A percentile compares a stretch with the other conserved stretches of the same genome.
Evolutionary conservation across 2,329 filamentous ascomycete species (phyloP).

Genomic region (Botrytis hyacinthi): DNA sequence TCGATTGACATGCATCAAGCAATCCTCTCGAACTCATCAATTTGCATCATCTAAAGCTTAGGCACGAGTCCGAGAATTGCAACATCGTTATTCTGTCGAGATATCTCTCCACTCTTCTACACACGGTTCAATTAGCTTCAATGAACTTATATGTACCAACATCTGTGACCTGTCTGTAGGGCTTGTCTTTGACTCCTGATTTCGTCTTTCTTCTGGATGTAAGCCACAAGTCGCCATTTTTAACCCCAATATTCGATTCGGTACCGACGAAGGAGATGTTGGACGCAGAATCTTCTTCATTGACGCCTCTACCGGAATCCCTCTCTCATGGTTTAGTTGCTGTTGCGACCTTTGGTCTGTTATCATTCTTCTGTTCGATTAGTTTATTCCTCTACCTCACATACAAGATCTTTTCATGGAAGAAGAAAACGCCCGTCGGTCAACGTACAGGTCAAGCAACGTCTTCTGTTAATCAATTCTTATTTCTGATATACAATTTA

Average conservation of each 20-base stretch:
- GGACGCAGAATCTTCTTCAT: conserved; percentile 26
- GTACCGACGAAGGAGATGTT: conserved; percentile 16
- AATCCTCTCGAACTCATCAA: neutral
- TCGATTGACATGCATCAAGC: neutral
- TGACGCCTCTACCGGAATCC: conserved; percentile 34
- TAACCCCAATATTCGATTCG: neutral
- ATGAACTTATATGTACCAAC: conserved; percentile 11
- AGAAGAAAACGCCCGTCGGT: conserved; percentile 18
- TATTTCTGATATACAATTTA: conserved; percentile 68
- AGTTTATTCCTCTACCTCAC: conserved; percentile 45
- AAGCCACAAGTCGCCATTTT: neutral
- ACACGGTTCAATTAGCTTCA: neutral
- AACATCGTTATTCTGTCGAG: neutral
- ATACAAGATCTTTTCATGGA: conserved; percentile 39
- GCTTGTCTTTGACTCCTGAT: neutral
- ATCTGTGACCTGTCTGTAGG: neutral
- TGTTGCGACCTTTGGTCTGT: conserved; percentile 45
- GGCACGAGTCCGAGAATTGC: neutral
- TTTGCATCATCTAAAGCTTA: neutral
- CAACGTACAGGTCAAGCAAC: neutral
- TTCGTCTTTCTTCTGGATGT: neutral
- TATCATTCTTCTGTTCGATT: conserved; percentile 47
- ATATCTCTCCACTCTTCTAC: conserved; percentile 7
- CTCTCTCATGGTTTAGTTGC: conserved; percentile 44
- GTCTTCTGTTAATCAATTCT: conserved; percentile 59